Percentiles rank a stretch among this genome's conserved stretches.
phyloP scores from a whole-genome alignment of 2,329 filamentous ascomycete genomes.

The Hortaea werneckii region DNA sequence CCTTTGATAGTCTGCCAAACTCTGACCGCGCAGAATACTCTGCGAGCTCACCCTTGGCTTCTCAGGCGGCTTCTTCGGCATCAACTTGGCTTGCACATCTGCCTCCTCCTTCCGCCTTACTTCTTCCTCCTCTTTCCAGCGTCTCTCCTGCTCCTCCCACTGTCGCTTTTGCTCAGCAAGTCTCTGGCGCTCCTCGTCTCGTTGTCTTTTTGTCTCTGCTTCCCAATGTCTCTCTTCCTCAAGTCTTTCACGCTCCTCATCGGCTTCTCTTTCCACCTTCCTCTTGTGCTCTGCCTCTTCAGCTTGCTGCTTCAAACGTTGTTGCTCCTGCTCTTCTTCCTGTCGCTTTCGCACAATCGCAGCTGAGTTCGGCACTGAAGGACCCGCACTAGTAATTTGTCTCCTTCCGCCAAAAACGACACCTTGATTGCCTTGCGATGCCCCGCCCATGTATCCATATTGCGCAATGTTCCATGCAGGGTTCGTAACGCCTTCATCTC shows the following conservation, averaged over 20 bases:
- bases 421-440: conserved; percentile 89
- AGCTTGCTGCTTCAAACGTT: conserved; percentile 37
- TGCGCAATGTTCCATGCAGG: conserved; percentile 98
- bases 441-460: conserved; percentile 96
- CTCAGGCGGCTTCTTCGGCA: conserved; percentile 54
- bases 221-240: conserved; percentile 61
- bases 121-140: conserved; percentile 70
- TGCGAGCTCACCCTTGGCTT: conserved; percentile 30
- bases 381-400: conserved; percentile 79
- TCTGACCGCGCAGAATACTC: conserved; percentile 66
- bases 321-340: conserved; percentile 47
- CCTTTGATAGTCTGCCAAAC: conserved; percentile 69
- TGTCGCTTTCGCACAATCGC: conserved; percentile 67
- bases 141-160: conserved; percentile 67
- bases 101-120: conserved; percentile 60
- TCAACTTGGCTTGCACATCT: conserved; percentile 56
- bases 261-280: conserved; percentile 42
- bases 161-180: conserved; percentile 59
- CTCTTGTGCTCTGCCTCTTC: conserved; percentile 45
- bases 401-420: conserved; percentile 84
- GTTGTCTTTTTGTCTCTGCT: conserved; percentile 50
- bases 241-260: conserved; percentile 51
- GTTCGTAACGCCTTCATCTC: conserved; percentile 67
- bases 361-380: conserved; percentile 66
- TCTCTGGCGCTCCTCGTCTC: conserved; percentile 49